Evolutionary conservation across 164 flowering plant species (phyloP).

Genomic region (Dillenia suffruticosa): DNA sequence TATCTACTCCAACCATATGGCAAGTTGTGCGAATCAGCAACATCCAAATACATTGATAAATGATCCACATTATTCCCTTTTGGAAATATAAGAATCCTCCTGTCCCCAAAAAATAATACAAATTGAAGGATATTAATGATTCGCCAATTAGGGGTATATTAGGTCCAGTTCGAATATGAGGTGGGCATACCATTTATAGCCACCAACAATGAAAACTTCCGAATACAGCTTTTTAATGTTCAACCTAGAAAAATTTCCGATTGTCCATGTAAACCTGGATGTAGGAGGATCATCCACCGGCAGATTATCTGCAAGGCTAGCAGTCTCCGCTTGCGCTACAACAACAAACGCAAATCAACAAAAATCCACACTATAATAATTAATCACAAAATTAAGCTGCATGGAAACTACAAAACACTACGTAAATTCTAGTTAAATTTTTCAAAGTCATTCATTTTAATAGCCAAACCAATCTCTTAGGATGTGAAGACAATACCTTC

Average conservation of each 20-base stretch:
- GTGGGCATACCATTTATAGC: constrained; percentile 56
- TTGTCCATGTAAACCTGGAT: constrained; percentile 67
- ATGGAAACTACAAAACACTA: neutral
- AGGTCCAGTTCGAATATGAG: neutral
- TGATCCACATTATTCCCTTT: constrained; percentile 83
- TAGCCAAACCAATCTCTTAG: neutral
- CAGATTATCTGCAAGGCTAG: constrained; percentile 57
- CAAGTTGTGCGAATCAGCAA: constrained; percentile 59
- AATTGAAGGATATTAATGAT: neutral
- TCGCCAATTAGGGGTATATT: no score
- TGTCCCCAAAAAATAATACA: constrained; percentile 18
- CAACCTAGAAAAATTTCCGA: constrained; percentile 63
- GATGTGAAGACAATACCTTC: constrained; percentile 34
- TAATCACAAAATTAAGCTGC: neutral
- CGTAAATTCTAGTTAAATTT: constrained; percentile 9
- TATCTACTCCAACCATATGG: constrained; percentile 89
- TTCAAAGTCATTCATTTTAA: neutral
- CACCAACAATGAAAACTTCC: constrained; percentile 57
- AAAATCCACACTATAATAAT: neutral
- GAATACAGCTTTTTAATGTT: constrained; percentile 75
- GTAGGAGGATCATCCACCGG: constrained; percentile 61
- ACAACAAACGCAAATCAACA: constrained; percentile 1
- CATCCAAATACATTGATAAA: constrained; percentile 79
- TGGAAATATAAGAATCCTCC: constrained; percentile 75
- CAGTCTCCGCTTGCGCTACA: constrained; percentile 51